phyloP scores from a whole-genome alignment of 192 early-diverging fungal genomes.

The Chytriomyces sp. region DNA sequence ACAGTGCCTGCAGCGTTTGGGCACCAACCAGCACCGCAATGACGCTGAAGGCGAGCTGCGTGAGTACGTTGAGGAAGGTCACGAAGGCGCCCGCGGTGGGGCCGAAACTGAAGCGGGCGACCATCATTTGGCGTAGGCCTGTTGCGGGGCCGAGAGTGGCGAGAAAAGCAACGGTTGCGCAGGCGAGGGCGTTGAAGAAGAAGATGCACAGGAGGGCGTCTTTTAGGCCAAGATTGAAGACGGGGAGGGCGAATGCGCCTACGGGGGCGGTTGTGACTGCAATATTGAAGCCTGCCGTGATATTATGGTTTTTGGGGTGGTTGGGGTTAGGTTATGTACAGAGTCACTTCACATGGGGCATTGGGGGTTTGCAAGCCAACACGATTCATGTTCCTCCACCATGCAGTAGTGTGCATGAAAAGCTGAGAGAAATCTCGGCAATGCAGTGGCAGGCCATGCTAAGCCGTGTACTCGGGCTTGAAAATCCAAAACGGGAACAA shows the following conservation, averaged over 20 bases:
- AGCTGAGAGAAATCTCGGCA: too few species aligned
- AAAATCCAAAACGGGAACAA: not conserved
- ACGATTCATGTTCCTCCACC: too few species aligned
- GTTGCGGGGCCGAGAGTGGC: constrained; percentile 37
- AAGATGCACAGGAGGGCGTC: constrained; percentile 34
- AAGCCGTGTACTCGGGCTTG: not conserved
- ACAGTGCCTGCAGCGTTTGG: constrained; percentile 28
- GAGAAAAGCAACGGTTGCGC: constrained; percentile 26
- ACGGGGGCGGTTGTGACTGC: constrained; percentile 33
- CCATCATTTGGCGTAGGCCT: constrained; percentile 40
- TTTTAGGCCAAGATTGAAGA: constrained; percentile 31
- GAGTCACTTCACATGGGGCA: too few species aligned
- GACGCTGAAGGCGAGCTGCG: constrained; percentile 32
- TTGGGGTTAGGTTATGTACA: too few species aligned
- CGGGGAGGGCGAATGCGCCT: constrained; percentile 24
- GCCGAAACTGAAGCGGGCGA: constrained; percentile 40
- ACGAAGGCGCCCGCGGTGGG: constrained; percentile 34
- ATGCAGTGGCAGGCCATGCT: not conserved
- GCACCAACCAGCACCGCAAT: constrained; percentile 41
- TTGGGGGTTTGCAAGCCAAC: too few species aligned
- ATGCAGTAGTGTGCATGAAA: too few species aligned
- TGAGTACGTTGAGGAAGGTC: constrained; percentile 35
- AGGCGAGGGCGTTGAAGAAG: constrained; percentile 37
- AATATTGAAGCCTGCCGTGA: too few species aligned
- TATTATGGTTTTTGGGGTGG: too few species aligned